These are phyloP conservation scores for Pythium aquatile DNA, from an alignment of 352 stramenopile genomes.

Conservation along the genomic window DNA sequence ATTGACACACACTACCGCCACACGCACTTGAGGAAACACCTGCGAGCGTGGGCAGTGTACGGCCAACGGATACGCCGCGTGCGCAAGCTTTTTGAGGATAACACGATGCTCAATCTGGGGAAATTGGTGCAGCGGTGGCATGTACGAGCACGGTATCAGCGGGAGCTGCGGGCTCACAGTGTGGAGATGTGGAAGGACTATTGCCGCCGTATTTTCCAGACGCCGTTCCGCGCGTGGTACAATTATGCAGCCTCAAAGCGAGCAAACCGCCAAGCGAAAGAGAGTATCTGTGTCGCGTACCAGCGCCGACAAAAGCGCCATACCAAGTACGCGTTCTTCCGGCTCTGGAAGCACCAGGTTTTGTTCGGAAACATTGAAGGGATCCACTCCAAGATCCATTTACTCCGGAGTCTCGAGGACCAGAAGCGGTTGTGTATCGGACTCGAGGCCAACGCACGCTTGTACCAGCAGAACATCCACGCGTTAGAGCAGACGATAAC, in stretches of 20 bases:
- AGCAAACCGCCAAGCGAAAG: conserved; percentile 42
- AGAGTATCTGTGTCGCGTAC: conserved; percentile 70
- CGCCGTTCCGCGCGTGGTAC: conserved; percentile 74
- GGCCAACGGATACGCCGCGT: conserved; percentile 53
- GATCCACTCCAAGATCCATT: conserved; percentile 60
- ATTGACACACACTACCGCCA: conserved; percentile 65
- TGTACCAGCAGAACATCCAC: conserved; percentile 65
- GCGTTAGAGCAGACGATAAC: conserved; percentile 54
- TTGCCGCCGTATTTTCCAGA: conserved; percentile 60
- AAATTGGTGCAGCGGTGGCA: conserved; percentile 49
- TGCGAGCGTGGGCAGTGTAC: conserved; percentile 52
- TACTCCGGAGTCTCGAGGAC: conserved; percentile 67
- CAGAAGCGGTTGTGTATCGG: conserved; percentile 76
- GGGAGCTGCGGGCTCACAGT: conserved; percentile 38
- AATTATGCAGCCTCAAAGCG: conserved; percentile 41
- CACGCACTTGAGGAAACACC: conserved; percentile 48
- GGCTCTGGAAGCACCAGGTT: conserved; percentile 76
- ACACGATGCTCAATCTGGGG: conserved; percentile 40
- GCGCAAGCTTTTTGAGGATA: conserved; percentile 62
- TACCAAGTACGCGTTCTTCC: conserved; percentile 78
- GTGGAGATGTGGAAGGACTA: conserved; percentile 67
- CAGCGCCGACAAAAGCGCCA: conserved; percentile 56
- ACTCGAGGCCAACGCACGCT: conserved; percentile 50
- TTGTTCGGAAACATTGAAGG: conserved; percentile 71
- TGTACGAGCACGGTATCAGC: conserved; percentile 58